Conservation (phyloP, 2,329 filamentous ascomycete species). For the Pseudonectria foliicola region DNA sequence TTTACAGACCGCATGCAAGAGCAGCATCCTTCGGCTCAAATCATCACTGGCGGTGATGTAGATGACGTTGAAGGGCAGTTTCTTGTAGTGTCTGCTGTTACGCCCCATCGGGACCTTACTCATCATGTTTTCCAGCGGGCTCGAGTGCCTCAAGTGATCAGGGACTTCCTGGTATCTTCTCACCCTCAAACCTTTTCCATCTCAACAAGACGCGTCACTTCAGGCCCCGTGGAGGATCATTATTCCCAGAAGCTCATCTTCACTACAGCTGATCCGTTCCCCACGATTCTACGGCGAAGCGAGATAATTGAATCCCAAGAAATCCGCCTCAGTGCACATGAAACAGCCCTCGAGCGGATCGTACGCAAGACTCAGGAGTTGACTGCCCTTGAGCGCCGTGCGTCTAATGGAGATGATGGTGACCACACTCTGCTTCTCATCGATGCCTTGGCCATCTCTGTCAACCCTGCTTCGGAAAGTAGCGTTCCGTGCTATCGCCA, state of each 20-base stretch:
- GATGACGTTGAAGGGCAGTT: conserved; percentile 89
- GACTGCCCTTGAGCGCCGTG: conserved; percentile 63
- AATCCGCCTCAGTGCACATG: conserved; percentile 62
- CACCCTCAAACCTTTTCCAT: conserved; percentile 73
- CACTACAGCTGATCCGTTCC: conserved; percentile 78
- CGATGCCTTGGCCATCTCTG: conserved; percentile 69
- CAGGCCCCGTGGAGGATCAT: conserved; percentile 63
- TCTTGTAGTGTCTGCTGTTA: conserved; percentile 73
- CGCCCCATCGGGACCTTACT: conserved; percentile 69
- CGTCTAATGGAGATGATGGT: conserved; percentile 67
- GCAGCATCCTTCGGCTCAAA: conserved; percentile 78
- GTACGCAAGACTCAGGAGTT: conserved; percentile 87
- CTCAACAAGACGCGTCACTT: conserved; percentile 63
- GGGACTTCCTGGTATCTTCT: conserved; percentile 79
- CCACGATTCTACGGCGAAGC: conserved; percentile 80
- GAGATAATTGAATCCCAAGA: conserved; percentile 69
- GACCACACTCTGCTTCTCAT: conserved; percentile 61
- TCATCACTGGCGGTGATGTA: conserved; percentile 60
- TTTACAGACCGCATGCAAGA: conserved; percentile 92
- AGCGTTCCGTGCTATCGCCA: conserved; percentile 73
- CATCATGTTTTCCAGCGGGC: conserved; percentile 84
- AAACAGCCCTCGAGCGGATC: conserved; percentile 87
- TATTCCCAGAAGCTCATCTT: conserved; percentile 80
- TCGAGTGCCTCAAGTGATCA: conserved; percentile 72
- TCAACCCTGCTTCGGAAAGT: conserved; percentile 66